Base-by-base conservation (phyloP, 148 eudicot species). In the Fagopyrum homotropicum region DNA sequence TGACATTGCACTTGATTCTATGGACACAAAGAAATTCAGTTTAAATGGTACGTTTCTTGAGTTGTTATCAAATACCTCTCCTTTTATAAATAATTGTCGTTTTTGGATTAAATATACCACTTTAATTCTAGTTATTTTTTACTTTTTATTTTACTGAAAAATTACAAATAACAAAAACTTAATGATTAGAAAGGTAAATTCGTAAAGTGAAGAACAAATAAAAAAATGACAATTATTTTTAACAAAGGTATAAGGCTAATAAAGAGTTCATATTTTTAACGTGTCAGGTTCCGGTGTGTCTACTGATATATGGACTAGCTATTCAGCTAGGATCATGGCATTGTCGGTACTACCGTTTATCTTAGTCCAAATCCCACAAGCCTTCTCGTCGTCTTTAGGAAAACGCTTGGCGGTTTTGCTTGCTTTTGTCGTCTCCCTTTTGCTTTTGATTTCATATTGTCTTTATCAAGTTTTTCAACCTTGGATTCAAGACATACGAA, bases 401-500 rank as follows among this genome's bases (percentile, higher is more conserved):
- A 80, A 82, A 73, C 88, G 79, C 60, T 80, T 81, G 45, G 83
- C 85, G n/a, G 79, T 88, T 56, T 74, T 88, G 81, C 79, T 84
- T 76, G 85, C 80, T 9, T 85, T 88, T 14, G 73, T 93, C 51
- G 9, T 89, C 43, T 88, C 98, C 45, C 47, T 85, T 49, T 45
- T 80, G 26, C 81, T 91, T 76, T 85, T 93, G 60, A 29, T 91
- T 69, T 78, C 88, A 40, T 93, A 93, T 64, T 91, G 98, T 79
- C 73, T 85, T 73, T 93, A 88, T 80, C 98, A 93, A 91, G 88
- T 93, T 45, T 85, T 88, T 73, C 97, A 93, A 84, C 98, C 98
- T n/a, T 85, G 89, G 91, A 82, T 88, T 56, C 97, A 91, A 76
- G 60, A 16, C 57, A 83, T 94, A 71, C 81, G 78, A 57, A 77